These are phyloP conservation scores for Colletotrichum tamarilloi DNA, from an alignment of 2,329 filamentous ascomycete species.

Conservation along the genomic window DNA sequence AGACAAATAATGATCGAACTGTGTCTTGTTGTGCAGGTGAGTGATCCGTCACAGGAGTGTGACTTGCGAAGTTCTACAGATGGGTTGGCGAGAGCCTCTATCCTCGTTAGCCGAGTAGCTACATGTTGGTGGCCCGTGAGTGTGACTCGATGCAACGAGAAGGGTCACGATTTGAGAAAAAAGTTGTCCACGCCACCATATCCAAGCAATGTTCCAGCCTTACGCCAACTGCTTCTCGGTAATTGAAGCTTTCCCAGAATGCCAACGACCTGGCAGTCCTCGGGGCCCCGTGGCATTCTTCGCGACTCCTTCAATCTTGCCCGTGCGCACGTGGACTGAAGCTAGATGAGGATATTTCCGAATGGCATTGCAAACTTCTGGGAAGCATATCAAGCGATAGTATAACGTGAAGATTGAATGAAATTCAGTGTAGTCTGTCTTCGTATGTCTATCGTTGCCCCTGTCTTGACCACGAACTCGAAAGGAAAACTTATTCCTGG, in stretches of 20 bases:
- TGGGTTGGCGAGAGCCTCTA: no score
- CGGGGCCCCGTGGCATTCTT: neutral
- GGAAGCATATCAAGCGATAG: no score
- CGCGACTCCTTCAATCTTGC: neutral
- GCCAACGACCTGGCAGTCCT: neutral
- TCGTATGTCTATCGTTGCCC: no score
- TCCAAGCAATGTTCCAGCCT: conserved; percentile 11
- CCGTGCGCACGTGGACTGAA: neutral
- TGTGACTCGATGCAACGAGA: neutral
- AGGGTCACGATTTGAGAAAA: neutral
- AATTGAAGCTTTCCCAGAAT: neutral
- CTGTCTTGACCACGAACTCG: no score
- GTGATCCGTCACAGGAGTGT: neutral
- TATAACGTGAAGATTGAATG: neutral
- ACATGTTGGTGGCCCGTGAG: no score
- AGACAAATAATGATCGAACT: neutral
- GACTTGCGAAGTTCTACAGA: no score
- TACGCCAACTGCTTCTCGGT: conserved; percentile 8
- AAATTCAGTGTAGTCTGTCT: neutral
- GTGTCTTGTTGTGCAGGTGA: neutral
- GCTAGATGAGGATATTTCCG: neutral
- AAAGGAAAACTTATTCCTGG: neutral
- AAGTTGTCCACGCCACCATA: neutral
- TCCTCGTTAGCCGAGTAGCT: no score
- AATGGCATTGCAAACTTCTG: neutral